phyloP scores from a whole-genome alignment of 495 filamentous ascomycete species.

The Penicillium cosmopolitanum region DNA sequence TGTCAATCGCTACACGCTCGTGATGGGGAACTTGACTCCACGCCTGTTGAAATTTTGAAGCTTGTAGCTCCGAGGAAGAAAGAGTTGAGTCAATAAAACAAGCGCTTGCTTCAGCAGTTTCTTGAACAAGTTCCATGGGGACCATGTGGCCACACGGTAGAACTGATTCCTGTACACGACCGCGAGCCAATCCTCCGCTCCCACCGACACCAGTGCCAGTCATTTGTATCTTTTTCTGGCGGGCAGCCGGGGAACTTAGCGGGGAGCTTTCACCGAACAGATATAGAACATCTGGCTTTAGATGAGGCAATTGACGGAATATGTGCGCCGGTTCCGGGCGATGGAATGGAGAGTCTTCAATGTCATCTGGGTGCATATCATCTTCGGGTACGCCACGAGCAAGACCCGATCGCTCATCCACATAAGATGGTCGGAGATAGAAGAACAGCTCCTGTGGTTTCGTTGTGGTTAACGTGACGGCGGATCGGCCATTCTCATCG shows the following conservation, averaged over 20 bases:
- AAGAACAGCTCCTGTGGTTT: slow-evolving; percentile 61
- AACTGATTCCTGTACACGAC: slow-evolving; percentile 51
- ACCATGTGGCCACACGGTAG: slow-evolving; percentile 13
- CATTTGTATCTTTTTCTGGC: slow-evolving; percentile 56
- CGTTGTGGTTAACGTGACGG: slow-evolving; percentile 61
- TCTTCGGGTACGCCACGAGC: slow-evolving; percentile 8
- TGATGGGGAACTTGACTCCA: background rate
- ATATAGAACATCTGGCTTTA: slow-evolving; percentile 72
- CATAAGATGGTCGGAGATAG: slow-evolving; percentile 37
- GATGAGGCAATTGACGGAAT: slow-evolving; percentile 56
- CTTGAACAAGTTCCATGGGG: slow-evolving; percentile 8
- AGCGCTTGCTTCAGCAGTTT: slow-evolving; percentile 5
- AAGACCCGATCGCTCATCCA: slow-evolving; percentile 18
- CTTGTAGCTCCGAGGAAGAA: background rate
- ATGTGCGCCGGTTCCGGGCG: slow-evolving; percentile 62
- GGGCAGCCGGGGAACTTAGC: slow-evolving; percentile 50
- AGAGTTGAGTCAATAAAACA: slow-evolving; percentile 8
- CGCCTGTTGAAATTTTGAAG: background rate
- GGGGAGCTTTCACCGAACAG: slow-evolving; percentile 64
- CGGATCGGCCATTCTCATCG: background rate
- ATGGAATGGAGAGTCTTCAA: slow-evolving; percentile 59
- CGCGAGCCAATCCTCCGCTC: slow-evolving; percentile 60
- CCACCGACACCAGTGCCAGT: slow-evolving; percentile 66
- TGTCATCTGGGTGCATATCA: slow-evolving; percentile 35
- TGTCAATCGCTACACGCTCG: background rate